Conservation (phyloP, 805 yeast species). For the Sugiyamaella valdiviana region DNA sequence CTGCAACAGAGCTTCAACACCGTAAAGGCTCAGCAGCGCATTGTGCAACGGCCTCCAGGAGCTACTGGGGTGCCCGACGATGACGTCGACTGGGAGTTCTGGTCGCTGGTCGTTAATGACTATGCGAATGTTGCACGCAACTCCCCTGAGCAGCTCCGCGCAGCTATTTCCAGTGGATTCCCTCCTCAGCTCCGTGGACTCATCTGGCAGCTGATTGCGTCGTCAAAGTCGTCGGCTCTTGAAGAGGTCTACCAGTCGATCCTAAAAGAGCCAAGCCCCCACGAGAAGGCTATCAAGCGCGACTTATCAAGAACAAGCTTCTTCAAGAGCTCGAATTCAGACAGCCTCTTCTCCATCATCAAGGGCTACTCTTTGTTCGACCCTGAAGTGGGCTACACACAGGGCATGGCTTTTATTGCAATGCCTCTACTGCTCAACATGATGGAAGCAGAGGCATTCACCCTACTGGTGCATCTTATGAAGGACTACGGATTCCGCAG, state of each 20-base stretch:
- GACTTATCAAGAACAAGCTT: slow-evolving; percentile 84
- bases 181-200: slow-evolving; percentile 83
- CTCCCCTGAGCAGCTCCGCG: slow-evolving; percentile 53
- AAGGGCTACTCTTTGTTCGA: slow-evolving; percentile 82
- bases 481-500: slow-evolving; percentile 73
- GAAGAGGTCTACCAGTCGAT: slow-evolving; percentile 53
- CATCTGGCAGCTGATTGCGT: slow-evolving; percentile 85
- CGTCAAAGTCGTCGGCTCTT: slow-evolving; percentile 59
- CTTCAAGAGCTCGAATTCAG: slow-evolving; percentile 57
- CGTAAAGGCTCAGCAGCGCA: slow-evolving; percentile 13
- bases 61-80: background rate
- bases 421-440: slow-evolving; percentile 79
- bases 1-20: slow-evolving; percentile 32
- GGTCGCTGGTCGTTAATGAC: slow-evolving; percentile 78
- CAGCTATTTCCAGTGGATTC: slow-evolving; percentile 65
- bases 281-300: slow-evolving; percentile 69
- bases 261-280: slow-evolving; percentile 46
- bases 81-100: slow-evolving; percentile 49
- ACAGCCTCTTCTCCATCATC: slow-evolving; percentile 66
- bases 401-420: slow-evolving; percentile 92
- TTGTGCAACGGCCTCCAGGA: background rate
- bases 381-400: slow-evolving; percentile 94
- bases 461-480: slow-evolving; percentile 76
- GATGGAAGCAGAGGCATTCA: slow-evolving; percentile 78
- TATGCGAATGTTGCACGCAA: slow-evolving; percentile 60